These are phyloP conservation scores for Periconia sp. DNA, from an alignment of 2,329 filamentous ascomycete species.

Conservation along the genomic window DNA sequence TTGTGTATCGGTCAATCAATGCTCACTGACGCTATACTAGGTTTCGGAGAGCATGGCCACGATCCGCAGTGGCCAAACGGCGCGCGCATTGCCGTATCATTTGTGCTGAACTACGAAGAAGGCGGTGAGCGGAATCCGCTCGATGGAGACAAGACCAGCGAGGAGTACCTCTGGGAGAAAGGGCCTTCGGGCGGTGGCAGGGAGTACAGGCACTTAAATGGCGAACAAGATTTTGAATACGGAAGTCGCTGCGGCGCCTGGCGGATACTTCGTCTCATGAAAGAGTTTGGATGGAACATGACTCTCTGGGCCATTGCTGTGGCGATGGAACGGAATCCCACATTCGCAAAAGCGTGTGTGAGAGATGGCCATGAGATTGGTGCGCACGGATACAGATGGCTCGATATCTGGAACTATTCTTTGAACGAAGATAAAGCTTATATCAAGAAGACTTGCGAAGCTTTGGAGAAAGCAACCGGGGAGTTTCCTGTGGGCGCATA, in stretches of 20 bases:
- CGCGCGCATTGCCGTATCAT: slow-evolving; percentile 35
- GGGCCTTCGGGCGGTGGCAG: slow-evolving; percentile 26
- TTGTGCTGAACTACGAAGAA: slow-evolving; percentile 27
- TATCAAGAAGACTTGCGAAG: slow-evolving; percentile 44
- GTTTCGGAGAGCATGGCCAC: slow-evolving; percentile 29
- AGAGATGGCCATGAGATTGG: slow-evolving; percentile 54
- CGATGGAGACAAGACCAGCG: slow-evolving; percentile 18
- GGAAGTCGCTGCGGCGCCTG: slow-evolving; percentile 51
- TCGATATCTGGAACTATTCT: slow-evolving; percentile 50
- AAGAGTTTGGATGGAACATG: slow-evolving; percentile 50
- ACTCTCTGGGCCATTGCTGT: slow-evolving; percentile 53
- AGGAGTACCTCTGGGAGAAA: slow-evolving; percentile 43
- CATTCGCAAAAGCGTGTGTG: slow-evolving; percentile 49
- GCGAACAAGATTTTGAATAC: slow-evolving; percentile 54
- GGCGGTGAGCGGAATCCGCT: slow-evolving; percentile 18
- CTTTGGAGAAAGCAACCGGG: slow-evolving; percentile 37
- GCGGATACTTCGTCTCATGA: slow-evolving; percentile 52
- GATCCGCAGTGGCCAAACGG: slow-evolving; percentile 36
- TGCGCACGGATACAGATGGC: slow-evolving; percentile 51
- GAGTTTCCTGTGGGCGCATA: slow-evolving; percentile 54
- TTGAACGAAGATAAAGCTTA: slow-evolving; percentile 50
- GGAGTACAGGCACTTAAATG: slow-evolving; percentile 43
- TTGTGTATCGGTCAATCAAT: not conserved
- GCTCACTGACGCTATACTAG: slow-evolving; percentile 2
- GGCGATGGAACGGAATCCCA: slow-evolving; percentile 50